A percentile compares a stretch with the other conserved stretches of the same genome.
Evolutionary conservation across 495 filamentous ascomycete genomes (phyloP).

Genomic region (Copromyces sp.): DNA sequence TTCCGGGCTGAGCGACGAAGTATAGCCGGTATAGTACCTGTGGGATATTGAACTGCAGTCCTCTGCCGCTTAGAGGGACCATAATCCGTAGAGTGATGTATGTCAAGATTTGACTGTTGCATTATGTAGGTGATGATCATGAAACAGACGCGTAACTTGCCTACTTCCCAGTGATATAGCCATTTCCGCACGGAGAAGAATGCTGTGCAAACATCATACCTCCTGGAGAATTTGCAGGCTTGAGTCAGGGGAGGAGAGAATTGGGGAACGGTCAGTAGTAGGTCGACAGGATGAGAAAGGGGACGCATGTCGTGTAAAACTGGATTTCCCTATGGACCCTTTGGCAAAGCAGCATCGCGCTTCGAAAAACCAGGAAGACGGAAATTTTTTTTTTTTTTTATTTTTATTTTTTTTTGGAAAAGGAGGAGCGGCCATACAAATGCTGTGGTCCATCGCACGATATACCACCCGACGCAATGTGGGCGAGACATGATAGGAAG

Average conservation of each 20-base stretch:
- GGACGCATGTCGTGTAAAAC: neutral
- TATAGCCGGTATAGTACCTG: neutral
- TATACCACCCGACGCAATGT: neutral
- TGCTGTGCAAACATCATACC: neutral
- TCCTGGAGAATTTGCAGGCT: neutral
- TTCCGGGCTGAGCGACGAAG: neutral
- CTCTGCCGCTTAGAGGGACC: neutral
- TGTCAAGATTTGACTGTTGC: neutral
- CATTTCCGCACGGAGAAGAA: neutral
- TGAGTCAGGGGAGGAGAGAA: neutral
- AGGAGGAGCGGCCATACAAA: neutral
- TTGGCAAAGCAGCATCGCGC: neutral
- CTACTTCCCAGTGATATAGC: neutral
- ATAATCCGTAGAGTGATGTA: neutral
- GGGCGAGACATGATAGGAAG: neutral
- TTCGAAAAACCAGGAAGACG: neutral
- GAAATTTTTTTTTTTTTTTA: neutral
- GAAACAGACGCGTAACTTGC: neutral
- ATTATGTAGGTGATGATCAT: neutral
- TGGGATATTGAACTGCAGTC: neutral
- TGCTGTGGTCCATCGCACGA: neutral
- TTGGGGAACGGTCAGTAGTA: neutral
- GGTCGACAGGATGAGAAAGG: neutral
- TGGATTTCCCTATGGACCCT: neutral
- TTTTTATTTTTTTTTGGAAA: neutral